Percentiles rank a stretch among this genome's conserved stretches.
phyloP scores from a whole-genome alignment of 345 rosid species.

The Corchorus olitorius region DNA sequence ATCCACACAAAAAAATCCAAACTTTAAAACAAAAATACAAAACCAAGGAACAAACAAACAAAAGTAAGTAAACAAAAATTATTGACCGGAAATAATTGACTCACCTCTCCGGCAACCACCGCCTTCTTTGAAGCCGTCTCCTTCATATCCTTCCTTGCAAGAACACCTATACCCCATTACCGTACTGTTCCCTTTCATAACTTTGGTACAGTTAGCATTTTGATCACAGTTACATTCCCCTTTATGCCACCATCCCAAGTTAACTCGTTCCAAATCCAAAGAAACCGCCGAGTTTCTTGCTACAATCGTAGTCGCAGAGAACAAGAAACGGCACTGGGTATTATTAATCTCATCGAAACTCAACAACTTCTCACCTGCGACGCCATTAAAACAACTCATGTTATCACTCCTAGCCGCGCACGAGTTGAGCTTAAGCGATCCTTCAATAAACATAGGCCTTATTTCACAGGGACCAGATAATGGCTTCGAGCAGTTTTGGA shows the following conservation, averaged over 20 bases:
- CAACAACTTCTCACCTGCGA: slow-evolving; percentile 24
- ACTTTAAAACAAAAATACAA: neutral
- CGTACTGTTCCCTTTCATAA: slow-evolving; percentile 20
- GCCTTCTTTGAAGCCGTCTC: slow-evolving; percentile 61
- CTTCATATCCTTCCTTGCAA: slow-evolving; percentile 51
- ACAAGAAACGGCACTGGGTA: slow-evolving; percentile 41
- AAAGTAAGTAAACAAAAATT: neutral
- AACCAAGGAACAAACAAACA: neutral
- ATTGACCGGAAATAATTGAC: slow-evolving; percentile 33
- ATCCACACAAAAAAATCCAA: neutral
- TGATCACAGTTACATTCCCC: slow-evolving; percentile 41
- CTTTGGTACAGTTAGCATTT: slow-evolving; percentile 27
- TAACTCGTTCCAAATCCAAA: slow-evolving; percentile 51
- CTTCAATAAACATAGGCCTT: slow-evolving; percentile 31
- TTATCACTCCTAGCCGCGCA: slow-evolving; percentile 37
- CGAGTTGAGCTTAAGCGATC: neutral
- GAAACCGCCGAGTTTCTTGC: slow-evolving; percentile 24
- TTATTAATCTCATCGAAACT: slow-evolving; percentile 19
- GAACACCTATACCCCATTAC: slow-evolving; percentile 47
- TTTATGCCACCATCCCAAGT: slow-evolving; percentile 80
- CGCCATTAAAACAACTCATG: slow-evolving; percentile 47
- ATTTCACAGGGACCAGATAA: slow-evolving; percentile 38
- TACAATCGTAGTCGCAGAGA: slow-evolving; percentile 55
- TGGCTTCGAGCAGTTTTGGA: slow-evolving; percentile 43
- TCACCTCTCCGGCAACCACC: slow-evolving; percentile 68